phyloP scores from a whole-genome alignment of 805 yeast genomes.

The Henningerozyma blattae region DNA sequence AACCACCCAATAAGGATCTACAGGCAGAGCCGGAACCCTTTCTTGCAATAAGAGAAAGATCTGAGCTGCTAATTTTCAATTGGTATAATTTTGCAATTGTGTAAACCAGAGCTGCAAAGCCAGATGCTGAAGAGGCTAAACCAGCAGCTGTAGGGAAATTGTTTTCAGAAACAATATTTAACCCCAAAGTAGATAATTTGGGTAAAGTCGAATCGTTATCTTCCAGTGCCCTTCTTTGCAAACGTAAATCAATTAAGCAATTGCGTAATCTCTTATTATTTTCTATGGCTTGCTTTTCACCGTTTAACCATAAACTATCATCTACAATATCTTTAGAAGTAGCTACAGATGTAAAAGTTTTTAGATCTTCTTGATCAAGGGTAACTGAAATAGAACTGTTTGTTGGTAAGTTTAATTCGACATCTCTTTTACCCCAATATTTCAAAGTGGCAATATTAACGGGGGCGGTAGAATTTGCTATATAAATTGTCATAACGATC shows the following conservation, averaged over 20 bases:
- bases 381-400: slow-evolving; percentile 95
- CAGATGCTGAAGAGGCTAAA: slow-evolving; percentile 95
- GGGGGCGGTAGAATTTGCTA: slow-evolving; percentile 89
- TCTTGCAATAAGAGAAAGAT: slow-evolving; percentile 86
- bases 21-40: slow-evolving; percentile 99
- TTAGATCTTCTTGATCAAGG: slow-evolving; percentile 75
- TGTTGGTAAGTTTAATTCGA: slow-evolving; percentile 80
- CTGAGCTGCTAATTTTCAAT: slow-evolving; percentile 76
- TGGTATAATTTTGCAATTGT: slow-evolving; percentile 79
- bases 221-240: slow-evolving; percentile 54
- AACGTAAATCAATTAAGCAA: slow-evolving; percentile 66
- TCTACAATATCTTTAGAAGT: slow-evolving; percentile 41
- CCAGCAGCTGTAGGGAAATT: slow-evolving; percentile 99
- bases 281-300: slow-evolving; percentile 65
- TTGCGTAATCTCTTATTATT: slow-evolving; percentile 51
- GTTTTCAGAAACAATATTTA: slow-evolving; percentile 83
- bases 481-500: slow-evolving; percentile 37
- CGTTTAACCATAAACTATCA: slow-evolving; percentile 79
- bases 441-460: slow-evolving; percentile 95
- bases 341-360: slow-evolving; percentile 85
- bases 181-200: slow-evolving; percentile 46
- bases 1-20: slow-evolving; percentile 93
- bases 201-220: slow-evolving; percentile 39
- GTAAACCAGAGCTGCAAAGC: slow-evolving; percentile 88
- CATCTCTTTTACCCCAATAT: slow-evolving; percentile 98